Conservation (phyloP, 192 early-diverging fungal species). For the Coemansia sp. region DNA sequence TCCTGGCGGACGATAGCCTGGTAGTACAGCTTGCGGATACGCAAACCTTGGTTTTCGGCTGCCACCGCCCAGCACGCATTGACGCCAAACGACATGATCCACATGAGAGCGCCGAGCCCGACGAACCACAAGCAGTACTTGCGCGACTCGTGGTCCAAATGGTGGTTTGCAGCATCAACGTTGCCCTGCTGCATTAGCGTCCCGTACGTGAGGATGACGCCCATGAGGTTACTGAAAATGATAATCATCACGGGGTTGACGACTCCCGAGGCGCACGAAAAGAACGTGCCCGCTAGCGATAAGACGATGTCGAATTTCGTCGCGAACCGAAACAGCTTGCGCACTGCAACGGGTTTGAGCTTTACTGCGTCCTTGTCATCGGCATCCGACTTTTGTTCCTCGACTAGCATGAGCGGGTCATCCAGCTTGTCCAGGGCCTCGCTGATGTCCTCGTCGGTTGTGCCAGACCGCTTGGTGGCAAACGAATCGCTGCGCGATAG, state of each 20-base stretch:
- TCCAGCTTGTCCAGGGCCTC: conserved; percentile 27
- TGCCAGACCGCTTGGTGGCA: conserved; percentile 1
- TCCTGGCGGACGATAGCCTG: conserved; percentile 86
- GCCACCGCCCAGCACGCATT: conserved; percentile 50
- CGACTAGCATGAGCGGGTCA: conserved; percentile 8
- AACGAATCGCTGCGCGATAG: background rate
- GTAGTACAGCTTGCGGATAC: conserved; percentile 82
- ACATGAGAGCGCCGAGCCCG: conserved; percentile 43
- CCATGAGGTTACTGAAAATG: conserved; percentile 28
- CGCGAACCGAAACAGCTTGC: conserved; percentile 73
- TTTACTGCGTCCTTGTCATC: conserved; percentile 1
- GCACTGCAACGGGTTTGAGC: conserved; percentile 49
- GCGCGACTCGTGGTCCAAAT: conserved; percentile 32
- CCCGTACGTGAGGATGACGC: conserved; percentile 22
- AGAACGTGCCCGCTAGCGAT: conserved; percentile 50
- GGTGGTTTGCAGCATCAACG: conserved; percentile 10
- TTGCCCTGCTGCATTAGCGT: conserved; percentile 5
- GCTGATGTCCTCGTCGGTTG: background rate
- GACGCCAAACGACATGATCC: conserved; percentile 40
- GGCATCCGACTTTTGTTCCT: background rate
- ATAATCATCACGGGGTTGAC: conserved; percentile 54
- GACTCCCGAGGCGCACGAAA: conserved; percentile 49
- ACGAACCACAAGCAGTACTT: conserved; percentile 49
- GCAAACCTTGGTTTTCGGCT: conserved; percentile 68
- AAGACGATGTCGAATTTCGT: conserved; percentile 60